Evolutionary conservation across 2,329 filamentous ascomycete genomes (phyloP), one percentile per base, ranked within the genome.

Genomic region (Fusarium fujikuroi): DNA sequence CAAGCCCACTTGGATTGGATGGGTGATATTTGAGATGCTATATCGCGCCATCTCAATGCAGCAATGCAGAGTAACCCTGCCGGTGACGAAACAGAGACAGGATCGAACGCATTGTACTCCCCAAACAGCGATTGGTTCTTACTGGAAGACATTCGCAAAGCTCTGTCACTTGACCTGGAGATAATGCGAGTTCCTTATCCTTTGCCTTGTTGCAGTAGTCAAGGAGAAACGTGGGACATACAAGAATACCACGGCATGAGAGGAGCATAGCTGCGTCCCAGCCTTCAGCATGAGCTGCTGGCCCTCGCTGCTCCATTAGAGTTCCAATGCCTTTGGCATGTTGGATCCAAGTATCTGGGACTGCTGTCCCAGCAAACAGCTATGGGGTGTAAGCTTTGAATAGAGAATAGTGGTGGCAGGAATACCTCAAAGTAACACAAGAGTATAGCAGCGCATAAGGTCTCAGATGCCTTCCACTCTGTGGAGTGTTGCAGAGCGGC

Each of bases 361-460:
- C 79, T 73, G 30, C 70, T 74, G 11, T 85, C n/a, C 83, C 83
- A 9, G 83, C 83, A 74, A 84, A 85, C n/a, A 84, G 74, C 83
- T 84, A 52, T 37, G 23, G 43, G 40, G 14, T 15, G 70, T 76
- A 50, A 76, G 72, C 57, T 60, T 52, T 61, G 50, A 65, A 49
- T 32, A 52, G 34, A 30, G 50, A 23, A 25, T 36, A 34, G 18
- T 23, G 32, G 28, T 10, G 46, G 47, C 21, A 56, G 30, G 37
- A 69, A 53, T 76, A 84, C 81, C 80, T 84, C 83, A 39, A 80
- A 84, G 21, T 83, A 74, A 60, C 82, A 83, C 44, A 84, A 72
- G 43, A 85, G 70, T 72, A 84, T 83, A 49, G 82, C 79, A 5
- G 85, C 76, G 59, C 81, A 84, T 32, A 84, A 73, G n/a, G 83